Base-by-base conservation (phyloP, 208 protist genomes). In the Strigomonas oncopelti region DNA sequence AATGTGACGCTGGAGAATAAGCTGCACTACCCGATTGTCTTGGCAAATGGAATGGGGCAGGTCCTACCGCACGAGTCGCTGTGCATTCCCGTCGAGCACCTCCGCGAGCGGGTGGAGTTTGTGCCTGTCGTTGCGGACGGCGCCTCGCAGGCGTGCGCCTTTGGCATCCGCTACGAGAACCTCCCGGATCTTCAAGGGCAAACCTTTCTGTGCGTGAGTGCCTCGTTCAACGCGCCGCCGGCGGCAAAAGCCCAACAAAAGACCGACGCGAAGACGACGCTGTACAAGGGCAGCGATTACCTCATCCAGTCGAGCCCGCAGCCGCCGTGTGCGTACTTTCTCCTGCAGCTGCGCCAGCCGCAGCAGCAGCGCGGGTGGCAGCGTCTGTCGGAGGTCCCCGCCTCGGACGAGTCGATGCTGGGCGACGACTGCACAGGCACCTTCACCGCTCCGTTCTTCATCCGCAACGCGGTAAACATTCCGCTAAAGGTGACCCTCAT, bases 121-220 rank as follows among this genome's bases (percentile, higher is more conserved):
- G 38, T 65, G 22, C 81, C 81, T 5, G 29, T 72, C 16, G 65
- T 65, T 18, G 54, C 22, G 31, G 27, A 45, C 18, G 60, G 60
- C 22, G 28, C 60, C 60, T 56, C 45, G 16, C 45, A 65, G 46
- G 25, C 42, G 38, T 75, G 69, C 59, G 51, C 75, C 8, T 68
- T 90, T 5, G 87, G 87, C 38, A 65, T 90, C n/a, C 73, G 72
- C 24, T 90, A 88, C 57, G 82, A 90, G 61, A 75, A 68, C 36
- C 65, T 93, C 16, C 80, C 84, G 0, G 69, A 73, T 32, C 63
- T 90, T 5, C 64, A 75, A 14, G 68, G 74, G 13, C 65, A 83
- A 16, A 78, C 72, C 0, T 76, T 90, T 34, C 70, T 93, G 0
- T 81, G 87, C 62, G 57, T 85, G 13, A 79, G 80, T 27, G 60